phyloP scores from a whole-genome alignment of 179 eudicot genomes.

The Beta lomatogona region DNA sequence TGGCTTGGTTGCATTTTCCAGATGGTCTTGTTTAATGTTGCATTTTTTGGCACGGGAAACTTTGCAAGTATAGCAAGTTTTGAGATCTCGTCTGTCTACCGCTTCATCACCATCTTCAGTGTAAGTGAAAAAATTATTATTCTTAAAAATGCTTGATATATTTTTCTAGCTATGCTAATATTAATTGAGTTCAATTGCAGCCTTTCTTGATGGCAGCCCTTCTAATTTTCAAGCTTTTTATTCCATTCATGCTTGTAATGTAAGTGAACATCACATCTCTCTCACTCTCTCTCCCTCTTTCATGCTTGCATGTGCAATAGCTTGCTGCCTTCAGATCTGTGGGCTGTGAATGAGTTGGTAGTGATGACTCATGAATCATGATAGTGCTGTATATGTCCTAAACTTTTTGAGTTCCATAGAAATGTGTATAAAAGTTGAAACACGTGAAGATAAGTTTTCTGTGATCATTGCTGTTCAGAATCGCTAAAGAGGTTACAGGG shows the following conservation, averaged over 20 bases:
- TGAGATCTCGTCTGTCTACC: conserved; percentile 97
- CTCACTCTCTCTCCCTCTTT: not conserved
- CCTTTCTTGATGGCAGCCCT: conserved; percentile 97
- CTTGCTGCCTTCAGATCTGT: not conserved
- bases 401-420: not conserved
- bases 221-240: conserved; percentile 84
- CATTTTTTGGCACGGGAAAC: conserved; percentile 98
- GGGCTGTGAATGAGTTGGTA: not conserved
- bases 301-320: not conserved
- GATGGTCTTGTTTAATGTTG: conserved; percentile 93
- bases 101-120: conserved; percentile 92
- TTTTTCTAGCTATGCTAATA: conserved; percentile 26
- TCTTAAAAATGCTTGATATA: conserved; percentile 3
- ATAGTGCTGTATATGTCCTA: not conserved
- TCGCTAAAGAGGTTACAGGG: not conserved
- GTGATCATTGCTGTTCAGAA: not conserved
- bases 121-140: conserved; percentile 48
- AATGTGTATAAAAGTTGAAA: no score
- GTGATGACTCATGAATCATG: not conserved
- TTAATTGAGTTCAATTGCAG: conserved; percentile 51
- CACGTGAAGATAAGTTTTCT: not conserved
- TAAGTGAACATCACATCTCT: conserved; percentile 44
- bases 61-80: conserved; percentile 99
- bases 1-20: conserved; percentile 26
- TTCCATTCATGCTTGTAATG: conserved; percentile 98